A percentile compares a stretch with the other conserved stretches of the same genome.
phyloP scores from a whole-genome alignment of 148 eudicot species.

The Fagopyrum homotropicum region DNA sequence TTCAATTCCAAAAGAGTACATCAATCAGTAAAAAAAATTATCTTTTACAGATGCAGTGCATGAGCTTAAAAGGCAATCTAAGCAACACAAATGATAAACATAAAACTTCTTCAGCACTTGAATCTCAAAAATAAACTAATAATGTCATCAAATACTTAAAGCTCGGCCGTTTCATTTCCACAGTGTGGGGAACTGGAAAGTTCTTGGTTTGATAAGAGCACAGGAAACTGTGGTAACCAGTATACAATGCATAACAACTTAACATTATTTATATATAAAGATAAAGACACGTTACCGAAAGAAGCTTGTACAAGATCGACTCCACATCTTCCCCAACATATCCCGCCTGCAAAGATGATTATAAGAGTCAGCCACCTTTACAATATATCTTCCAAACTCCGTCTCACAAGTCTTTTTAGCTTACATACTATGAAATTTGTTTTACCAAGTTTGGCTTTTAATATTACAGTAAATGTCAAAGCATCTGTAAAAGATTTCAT shows the following conservation, averaged over 20 bases:
- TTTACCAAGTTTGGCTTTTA: background rate
- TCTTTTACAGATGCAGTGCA: no score
- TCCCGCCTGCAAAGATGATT: constrained; percentile 63
- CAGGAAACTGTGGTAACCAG: background rate
- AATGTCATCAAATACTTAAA: background rate
- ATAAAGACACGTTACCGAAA: constrained; percentile 41
- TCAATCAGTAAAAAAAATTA: no score
- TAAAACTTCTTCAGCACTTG: background rate
- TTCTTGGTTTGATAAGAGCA: background rate
- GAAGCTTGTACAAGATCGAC: constrained; percentile 81
- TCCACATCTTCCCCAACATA: constrained; percentile 98
- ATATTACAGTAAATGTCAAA: background rate
- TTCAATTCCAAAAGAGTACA: no score
- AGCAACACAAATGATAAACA: background rate
- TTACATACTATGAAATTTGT: background rate
- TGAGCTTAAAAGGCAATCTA: background rate
- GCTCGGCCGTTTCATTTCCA: background rate
- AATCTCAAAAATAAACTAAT: background rate
- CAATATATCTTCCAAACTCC: background rate
- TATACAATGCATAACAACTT: background rate
- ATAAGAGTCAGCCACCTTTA: background rate
- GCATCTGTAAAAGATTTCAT: background rate
- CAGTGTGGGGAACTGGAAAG: background rate
- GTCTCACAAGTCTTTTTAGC: background rate
- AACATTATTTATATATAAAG: background rate